phyloP scores from a whole-genome alignment of 169 alveolate genomes.

The Babesia bovis region DNA sequence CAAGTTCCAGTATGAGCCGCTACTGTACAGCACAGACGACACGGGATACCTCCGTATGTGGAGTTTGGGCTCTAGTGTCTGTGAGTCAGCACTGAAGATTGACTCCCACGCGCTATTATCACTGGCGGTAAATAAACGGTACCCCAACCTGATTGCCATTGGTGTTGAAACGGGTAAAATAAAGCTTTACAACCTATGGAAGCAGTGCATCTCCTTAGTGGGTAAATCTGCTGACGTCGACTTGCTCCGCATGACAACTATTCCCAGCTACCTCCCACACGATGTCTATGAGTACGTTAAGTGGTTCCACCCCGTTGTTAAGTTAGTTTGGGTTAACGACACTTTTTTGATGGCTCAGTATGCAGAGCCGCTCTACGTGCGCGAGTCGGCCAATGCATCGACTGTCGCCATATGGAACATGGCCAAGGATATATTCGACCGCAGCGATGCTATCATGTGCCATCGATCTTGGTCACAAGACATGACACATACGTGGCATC shows the following conservation, averaged over 20 bases:
- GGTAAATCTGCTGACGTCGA: slow-evolving; percentile 9
- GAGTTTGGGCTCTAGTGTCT: slow-evolving; percentile 9
- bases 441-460: slow-evolving; percentile 61
- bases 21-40: slow-evolving; percentile 54
- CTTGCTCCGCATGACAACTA: slow-evolving; percentile 27
- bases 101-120: slow-evolving; percentile 52
- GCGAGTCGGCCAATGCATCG: slow-evolving; percentile 44
- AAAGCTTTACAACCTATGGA: slow-evolving; percentile 45
- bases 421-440: slow-evolving; percentile 59
- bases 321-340: slow-evolving; percentile 62
- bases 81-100: slow-evolving; percentile 33
- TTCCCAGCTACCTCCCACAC: slow-evolving; percentile 62
- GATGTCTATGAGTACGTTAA: slow-evolving; percentile 56
- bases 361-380: slow-evolving; percentile 44
- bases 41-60: slow-evolving; percentile 54
- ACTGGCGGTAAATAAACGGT: slow-evolving; percentile 53
- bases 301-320: slow-evolving; percentile 66
- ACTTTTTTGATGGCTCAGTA: slow-evolving; percentile 44
- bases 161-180: slow-evolving; percentile 64
- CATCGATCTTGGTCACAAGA: slow-evolving; percentile 51
- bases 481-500: slow-evolving; percentile 31
- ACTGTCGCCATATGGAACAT: slow-evolving; percentile 66
- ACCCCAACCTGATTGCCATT: slow-evolving; percentile 59
- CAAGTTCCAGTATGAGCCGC: slow-evolving; percentile 37
- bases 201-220: slow-evolving; percentile 20